Base-by-base conservation (phyloP, 495 filamentous ascomycete genomes). In the Elasticomyces elasticus region DNA sequence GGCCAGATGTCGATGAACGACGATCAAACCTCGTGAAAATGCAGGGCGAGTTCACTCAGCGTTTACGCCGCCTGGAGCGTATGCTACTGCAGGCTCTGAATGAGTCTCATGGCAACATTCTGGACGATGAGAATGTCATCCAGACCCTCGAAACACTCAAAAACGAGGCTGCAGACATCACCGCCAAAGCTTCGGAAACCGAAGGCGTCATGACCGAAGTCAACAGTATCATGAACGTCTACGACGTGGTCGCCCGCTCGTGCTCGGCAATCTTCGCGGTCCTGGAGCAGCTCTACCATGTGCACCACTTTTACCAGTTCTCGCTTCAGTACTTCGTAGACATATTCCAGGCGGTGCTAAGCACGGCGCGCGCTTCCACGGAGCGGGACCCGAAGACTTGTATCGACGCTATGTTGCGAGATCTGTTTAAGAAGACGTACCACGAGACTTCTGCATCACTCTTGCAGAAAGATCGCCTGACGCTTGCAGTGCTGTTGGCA, bases 241-340 rank as follows among this genome's bases (percentile, higher is more conserved):
- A 97, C 76, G 84, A 83, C 64, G 82, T 89, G 60, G 87, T 97
- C 69, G 92, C 92, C 41, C 79, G 82, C 60, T 87, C 92, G 33
- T 99, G 92, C 78, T 94, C 89, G 71, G 89, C 90, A 44, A 89
- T 96, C 23, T 97, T 96, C 71, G 88, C 92, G 19, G 87, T 96
- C 24, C 76, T 99, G 44, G 94, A 97, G 71, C 91, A 97, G 67
- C 83, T 99, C 42, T 90, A 95, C 66, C 91, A 95, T 64, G 81
- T 99, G 67, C 95, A 99, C 66, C 94, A 97, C 74, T 97, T 97
- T 74, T 99, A 99, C 67, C 92, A 97, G 62, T 97, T 99, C 77
- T 97, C 94, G 20, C 76, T 99, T 44, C 89, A 95, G 72, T 98
- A 91, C 70, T 99, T 99, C 68, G 78, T 92, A 15, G 87, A 95